phyloP scores from a whole-genome alignment of 176 grass and related monocot species.

The Bonia amplexicaulis region DNA sequence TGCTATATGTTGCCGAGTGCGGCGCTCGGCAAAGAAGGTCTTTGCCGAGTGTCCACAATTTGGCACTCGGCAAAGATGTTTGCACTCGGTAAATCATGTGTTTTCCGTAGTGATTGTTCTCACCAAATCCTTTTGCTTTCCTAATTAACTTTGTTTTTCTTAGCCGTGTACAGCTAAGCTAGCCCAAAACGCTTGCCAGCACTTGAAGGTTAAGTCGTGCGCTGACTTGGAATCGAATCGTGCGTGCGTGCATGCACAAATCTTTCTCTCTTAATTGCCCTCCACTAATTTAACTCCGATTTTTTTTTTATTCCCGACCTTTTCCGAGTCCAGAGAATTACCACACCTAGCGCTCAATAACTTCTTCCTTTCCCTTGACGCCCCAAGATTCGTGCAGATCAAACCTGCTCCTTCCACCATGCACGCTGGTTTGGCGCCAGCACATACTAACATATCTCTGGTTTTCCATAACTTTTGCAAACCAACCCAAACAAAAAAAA shows the following conservation, averaged over 20 bases:
- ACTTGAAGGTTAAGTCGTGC: not conserved
- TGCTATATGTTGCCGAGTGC: no score
- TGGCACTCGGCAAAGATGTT: no score
- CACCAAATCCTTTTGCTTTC: not conserved
- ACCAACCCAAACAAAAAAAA: not conserved
- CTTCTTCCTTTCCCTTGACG: not conserved
- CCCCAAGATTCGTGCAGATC: not conserved
- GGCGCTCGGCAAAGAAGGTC: no score
- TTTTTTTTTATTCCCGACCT: not conserved
- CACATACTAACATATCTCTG: not conserved
- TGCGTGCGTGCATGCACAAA: not conserved
- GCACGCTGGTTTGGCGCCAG: slow-evolving; percentile 5
- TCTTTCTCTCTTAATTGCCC: not conserved
- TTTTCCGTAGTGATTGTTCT: no score
- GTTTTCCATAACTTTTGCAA: not conserved
- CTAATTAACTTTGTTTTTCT: not conserved
- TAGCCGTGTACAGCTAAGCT: not conserved
- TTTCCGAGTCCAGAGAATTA: not conserved
- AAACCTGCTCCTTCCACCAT: not conserved
- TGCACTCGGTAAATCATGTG: no score
- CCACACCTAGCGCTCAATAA: not conserved
- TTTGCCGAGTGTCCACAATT: no score
- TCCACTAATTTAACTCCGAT: not conserved
- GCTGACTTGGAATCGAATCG: not conserved
- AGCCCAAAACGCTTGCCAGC: not conserved